A percentile compares a stretch with the other conserved stretches of the same genome.
Evolutionary conservation across 2,329 filamentous ascomycete genomes (phyloP).

Genomic region (Epichloe typhina): DNA sequence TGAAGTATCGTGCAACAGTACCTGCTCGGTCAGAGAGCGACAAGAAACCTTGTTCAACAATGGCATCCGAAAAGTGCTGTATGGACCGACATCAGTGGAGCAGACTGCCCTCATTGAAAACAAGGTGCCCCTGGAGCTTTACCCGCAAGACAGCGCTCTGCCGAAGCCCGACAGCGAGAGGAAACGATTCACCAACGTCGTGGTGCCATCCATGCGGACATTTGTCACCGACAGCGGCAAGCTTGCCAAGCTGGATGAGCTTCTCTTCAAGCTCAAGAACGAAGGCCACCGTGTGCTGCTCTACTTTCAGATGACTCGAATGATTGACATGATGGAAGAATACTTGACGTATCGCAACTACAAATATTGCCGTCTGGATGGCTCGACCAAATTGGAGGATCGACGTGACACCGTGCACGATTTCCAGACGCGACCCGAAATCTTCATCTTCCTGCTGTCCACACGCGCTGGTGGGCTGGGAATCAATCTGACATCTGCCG

Average conservation of each 20-base stretch:
- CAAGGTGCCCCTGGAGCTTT: conserved; percentile 52
- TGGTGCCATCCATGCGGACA: conserved; percentile 88
- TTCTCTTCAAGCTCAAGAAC: conserved; percentile 82
- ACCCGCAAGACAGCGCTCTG: conserved; percentile 53
- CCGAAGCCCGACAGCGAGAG: conserved; percentile 71
- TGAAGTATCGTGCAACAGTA: conserved; percentile 62
- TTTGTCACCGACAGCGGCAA: conserved; percentile 98
- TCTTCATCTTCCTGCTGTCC: conserved; percentile 93
- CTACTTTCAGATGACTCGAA: conserved; percentile 99
- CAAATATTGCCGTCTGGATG: conserved; percentile 94
- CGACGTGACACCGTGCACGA: conserved; percentile 91
- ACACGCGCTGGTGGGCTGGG: conserved; percentile 94
- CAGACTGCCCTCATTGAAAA: conserved; percentile 64
- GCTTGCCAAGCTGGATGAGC: conserved; percentile 75
- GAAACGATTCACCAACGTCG: conserved; percentile 77
- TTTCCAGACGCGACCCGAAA: conserved; percentile 87
- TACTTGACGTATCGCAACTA: conserved; percentile 98
- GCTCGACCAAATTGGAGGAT: conserved; percentile 94
- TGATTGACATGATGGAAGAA: conserved; percentile 99
- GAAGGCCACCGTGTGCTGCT: conserved; percentile 85
- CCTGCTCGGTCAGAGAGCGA: conserved; percentile 50
- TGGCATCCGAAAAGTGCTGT: conserved; percentile 61
- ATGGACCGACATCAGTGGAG: conserved; percentile 47
- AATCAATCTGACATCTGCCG: conserved; percentile 92
- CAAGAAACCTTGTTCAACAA: conserved; percentile 68